Base-by-base conservation (phyloP, 192 early-diverging fungal genomes). In the Coemansia asiatica region DNA sequence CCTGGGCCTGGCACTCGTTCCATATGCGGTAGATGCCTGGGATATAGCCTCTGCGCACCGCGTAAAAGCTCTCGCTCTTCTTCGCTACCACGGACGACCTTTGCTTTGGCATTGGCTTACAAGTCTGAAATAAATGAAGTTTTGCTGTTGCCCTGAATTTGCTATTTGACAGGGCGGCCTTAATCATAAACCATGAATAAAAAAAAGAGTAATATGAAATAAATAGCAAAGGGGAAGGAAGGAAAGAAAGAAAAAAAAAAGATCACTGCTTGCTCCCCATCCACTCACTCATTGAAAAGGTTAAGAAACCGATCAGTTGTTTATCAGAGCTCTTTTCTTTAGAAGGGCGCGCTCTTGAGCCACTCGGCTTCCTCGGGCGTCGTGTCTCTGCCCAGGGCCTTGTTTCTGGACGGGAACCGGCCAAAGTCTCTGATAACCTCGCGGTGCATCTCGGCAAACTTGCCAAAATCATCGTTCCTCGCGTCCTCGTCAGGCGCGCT, bases 1-100 rank as follows among this genome's bases (percentile, higher is more conserved):
- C 78, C 33, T 86, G 68, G 22, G 71, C 63, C 44, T 89, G 72
- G 67, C 90, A 91, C 49, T 89, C 89, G 15, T 72, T 79, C 90
- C 90, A 76, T 3, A 75, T 31, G 22, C 57, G 36, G 60, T 70
- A 72, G 13, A 82, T 53, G 21, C 74, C 79, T 8, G 69, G 54
- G 7, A 26, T 33, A 3, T 66, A 63, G 15, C 79, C 74, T 6
- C 50, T 36, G 12, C 75, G 67, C 1, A 82, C 79, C 1, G 79
- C 79, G 47, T 82, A 82, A 44, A 57, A 79, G 25, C 55, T 29
- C 12, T 18, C 55, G 16, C 40, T 15, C 2, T 18, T 44, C 2
- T 0, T 44, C 2, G 40, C 31, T 33, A n/a, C 48, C 22, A 18
- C n/a, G 21, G 50, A 53, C 9, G 21, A 26, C 16, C 7, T 26